Evolutionary conservation across 371 early-diverging fungal genomes (phyloP).

Genomic region (Syncephalastrum sp.): DNA sequence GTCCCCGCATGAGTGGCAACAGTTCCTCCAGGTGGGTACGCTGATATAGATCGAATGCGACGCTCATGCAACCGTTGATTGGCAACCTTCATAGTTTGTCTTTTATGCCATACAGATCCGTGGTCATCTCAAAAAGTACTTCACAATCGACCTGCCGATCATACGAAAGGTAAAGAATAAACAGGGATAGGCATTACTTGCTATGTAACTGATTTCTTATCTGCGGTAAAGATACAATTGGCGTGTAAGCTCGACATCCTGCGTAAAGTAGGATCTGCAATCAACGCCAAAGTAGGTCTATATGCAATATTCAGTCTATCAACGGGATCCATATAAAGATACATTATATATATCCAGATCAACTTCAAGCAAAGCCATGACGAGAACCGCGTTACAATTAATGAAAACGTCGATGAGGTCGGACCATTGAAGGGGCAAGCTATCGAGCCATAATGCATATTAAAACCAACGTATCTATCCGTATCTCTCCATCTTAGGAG

Average conservation of each 20-base stretch:
- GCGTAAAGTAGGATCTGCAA: conserved; percentile 52
- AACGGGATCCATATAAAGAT: neutral
- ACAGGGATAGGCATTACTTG: too few species aligned
- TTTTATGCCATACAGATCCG: conserved; percentile 58
- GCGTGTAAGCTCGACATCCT: conserved; percentile 33
- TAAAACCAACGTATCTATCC: too few species aligned
- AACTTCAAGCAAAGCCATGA: conserved; percentile 67
- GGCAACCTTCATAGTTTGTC: conserved; percentile 48
- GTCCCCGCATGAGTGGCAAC: conserved; percentile 66
- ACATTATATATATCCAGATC: conserved; percentile 38
- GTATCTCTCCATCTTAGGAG: conserved; percentile 18
- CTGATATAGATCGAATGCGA: neutral
- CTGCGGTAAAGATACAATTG: too few species aligned
- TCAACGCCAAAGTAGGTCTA: conserved; percentile 46
- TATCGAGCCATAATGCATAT: too few species aligned
- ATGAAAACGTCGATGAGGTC: conserved; percentile 58
- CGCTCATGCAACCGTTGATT: neutral
- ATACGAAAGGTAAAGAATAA: neutral
- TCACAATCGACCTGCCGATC: conserved; percentile 22
- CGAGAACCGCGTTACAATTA: conserved; percentile 60
- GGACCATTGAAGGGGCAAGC: neutral
- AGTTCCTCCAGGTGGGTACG: conserved; percentile 56
- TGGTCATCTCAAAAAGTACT: conserved; percentile 25
- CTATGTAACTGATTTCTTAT: too few species aligned
- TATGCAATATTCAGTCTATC: neutral